Percentiles rank a stretch among this genome's conserved stretches.
These are phyloP conservation scores for Pythium phragmitis DNA, from an alignment of 352 stramenopile genomes.

Conservation along the genomic window DNA sequence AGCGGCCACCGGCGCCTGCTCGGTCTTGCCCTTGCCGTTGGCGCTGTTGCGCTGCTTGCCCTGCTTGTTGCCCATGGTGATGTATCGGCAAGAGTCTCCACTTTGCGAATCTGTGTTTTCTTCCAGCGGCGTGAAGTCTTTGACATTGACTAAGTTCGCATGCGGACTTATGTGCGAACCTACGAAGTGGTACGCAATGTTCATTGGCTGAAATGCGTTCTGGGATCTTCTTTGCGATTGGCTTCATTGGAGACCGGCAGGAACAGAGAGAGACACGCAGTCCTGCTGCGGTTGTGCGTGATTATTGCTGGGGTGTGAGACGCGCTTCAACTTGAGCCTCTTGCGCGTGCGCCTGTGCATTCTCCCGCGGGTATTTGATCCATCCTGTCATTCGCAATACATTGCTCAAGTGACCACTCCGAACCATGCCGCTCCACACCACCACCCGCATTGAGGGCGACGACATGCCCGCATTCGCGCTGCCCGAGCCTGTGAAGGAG, in stretches of 20 bases:
- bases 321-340: constrained; percentile 4
- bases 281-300: neutral
- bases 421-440: constrained; percentile 39
- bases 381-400: constrained; percentile 7
- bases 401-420: neutral
- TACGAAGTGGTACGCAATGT: neutral
- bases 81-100: neutral
- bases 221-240: neutral
- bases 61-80: constrained; percentile 81
- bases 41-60: constrained; percentile 45
- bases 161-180: neutral
- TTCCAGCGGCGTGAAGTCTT: neutral
- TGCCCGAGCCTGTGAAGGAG: constrained; percentile 55
- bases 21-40: constrained; percentile 10
- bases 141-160: constrained; percentile 11
- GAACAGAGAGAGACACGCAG: constrained; percentile 5
- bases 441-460: constrained; percentile 52
- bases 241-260: neutral
- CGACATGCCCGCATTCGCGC: constrained; percentile 32
- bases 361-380: neutral
- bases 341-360: constrained; percentile 7
- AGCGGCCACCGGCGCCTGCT: neutral
- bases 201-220: constrained; percentile 2
- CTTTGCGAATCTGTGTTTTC: constrained; percentile 4
- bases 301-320: neutral